Evolutionary conservation across 1,284 basidiomycete species (phyloP).

Genomic region (Rhodotorula sp.): DNA sequence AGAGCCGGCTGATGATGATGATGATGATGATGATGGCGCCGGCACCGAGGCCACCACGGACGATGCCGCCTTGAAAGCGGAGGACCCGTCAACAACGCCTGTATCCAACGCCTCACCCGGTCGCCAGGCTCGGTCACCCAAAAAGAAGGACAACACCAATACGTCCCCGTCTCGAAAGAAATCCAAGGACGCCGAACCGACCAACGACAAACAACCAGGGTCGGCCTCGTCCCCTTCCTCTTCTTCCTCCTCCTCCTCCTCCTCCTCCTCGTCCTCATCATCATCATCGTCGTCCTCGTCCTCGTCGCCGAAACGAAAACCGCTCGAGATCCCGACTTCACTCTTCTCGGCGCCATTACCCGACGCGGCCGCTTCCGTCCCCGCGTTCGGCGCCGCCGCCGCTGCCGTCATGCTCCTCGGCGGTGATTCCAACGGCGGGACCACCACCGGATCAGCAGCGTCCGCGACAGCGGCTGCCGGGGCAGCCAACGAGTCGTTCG

Average conservation of each 20-base stretch:
- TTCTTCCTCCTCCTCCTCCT: too few species aligned
- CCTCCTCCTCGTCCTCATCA: not conserved
- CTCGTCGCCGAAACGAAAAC: conserved; percentile 2
- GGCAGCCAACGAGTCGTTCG: conserved; percentile 44
- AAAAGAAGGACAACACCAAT: too few species aligned
- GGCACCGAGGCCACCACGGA: not conserved
- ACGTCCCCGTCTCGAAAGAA: too few species aligned
- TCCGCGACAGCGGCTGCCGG: not conserved
- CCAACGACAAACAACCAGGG: too few species aligned
- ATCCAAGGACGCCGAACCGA: too few species aligned
- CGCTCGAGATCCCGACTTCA: conserved; percentile 23
- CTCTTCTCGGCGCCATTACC: conserved; percentile 50
- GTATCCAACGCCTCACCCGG: not conserved
- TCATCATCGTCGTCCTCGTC: too few species aligned
- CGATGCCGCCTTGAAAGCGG: not conserved
- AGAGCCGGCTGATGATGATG: not conserved
- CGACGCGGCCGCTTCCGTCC: not conserved
- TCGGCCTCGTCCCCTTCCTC: too few species aligned
- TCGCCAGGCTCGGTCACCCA: too few species aligned
- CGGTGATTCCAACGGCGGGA: not conserved
- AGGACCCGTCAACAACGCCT: not conserved
- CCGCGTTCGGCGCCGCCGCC: conserved; percentile 5
- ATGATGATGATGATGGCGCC: not conserved
- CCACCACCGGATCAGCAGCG: not conserved
- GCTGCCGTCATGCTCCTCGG: conserved; percentile 8